These are phyloP conservation scores for Pichia membranifaciens DNA, from an alignment of 805 yeast genomes.

Conservation along the genomic window DNA sequence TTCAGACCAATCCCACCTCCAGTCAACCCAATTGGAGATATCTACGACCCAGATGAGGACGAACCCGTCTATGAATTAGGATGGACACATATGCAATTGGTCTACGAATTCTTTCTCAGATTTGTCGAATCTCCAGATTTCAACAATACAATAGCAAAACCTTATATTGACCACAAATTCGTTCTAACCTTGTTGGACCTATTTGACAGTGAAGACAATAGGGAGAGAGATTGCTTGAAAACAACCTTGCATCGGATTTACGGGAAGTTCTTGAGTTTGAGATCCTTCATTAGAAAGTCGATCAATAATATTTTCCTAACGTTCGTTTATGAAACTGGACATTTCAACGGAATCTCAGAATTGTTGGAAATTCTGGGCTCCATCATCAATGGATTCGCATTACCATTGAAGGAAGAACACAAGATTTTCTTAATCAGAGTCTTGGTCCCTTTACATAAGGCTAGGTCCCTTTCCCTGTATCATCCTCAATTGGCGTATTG, in stretches of 20 bases:
- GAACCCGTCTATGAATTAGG: conserved; percentile 95
- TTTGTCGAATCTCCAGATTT: conserved; percentile 94
- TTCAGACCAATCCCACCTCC: conserved; percentile 98
- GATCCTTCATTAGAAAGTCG: conserved; percentile 87
- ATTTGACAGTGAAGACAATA: conserved; percentile 93
- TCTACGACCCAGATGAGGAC: conserved; percentile 97
- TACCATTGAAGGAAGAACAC: conserved; percentile 96
- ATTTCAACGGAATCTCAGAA: conserved; percentile 95
- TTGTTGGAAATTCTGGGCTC: conserved; percentile 91
- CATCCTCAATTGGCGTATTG: conserved; percentile 98
- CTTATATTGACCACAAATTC: conserved; percentile 87
- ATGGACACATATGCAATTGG: conserved; percentile 98
- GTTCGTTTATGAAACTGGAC: conserved; percentile 89
- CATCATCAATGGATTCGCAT: conserved; percentile 94
- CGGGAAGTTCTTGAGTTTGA: conserved; percentile 84
- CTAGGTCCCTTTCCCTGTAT: conserved; percentile 78
- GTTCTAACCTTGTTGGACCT: conserved; percentile 75
- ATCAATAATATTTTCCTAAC: conserved; percentile 89
- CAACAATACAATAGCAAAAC: conserved; percentile 88
- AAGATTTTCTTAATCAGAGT: conserved; percentile 83
- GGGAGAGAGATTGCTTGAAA: conserved; percentile 92
- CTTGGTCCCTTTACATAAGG: conserved; percentile 87
- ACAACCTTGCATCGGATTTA: conserved; percentile 94
- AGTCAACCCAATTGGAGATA: conserved; percentile 93
- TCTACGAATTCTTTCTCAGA: conserved; percentile 87